These are phyloP conservation scores for Backusella liffmaniae DNA, from an alignment of 192 early-diverging fungal genomes.

Conservation along the genomic window DNA sequence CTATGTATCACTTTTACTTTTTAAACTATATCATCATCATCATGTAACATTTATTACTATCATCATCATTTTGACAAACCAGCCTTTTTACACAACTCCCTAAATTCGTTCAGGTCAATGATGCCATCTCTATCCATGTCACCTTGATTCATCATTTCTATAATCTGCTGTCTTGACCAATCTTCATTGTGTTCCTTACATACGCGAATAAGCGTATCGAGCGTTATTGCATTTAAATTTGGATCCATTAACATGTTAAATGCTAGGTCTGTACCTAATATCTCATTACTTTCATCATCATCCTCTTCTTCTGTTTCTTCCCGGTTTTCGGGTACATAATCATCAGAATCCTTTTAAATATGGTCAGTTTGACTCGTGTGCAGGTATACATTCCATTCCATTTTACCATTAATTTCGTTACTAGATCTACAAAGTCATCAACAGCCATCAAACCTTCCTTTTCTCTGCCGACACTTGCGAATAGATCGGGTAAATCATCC, in stretches of 20 bases:
- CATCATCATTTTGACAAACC: not conserved
- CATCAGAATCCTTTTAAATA: not conserved
- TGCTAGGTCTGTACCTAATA: not conserved
- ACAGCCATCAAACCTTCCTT: not conserved
- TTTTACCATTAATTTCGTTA: conserved; percentile 10
- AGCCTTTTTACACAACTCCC: not conserved
- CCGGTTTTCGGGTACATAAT: not conserved
- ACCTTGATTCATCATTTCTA: conserved; percentile 31
- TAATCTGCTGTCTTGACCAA: conserved; percentile 3
- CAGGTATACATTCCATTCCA: not conserved
- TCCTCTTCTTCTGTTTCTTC: not conserved
- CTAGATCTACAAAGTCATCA: conserved; percentile 3
- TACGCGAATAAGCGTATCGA: not conserved
- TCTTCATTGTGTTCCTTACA: conserved; percentile 1
- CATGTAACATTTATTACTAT: not conserved
- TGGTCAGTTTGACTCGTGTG: not conserved
- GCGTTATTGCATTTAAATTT: not conserved
- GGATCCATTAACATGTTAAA: conserved; percentile 2
- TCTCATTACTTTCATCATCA: not conserved
- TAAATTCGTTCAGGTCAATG: conserved; percentile 37
- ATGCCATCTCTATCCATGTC: conserved; percentile 31
- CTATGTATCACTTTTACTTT: no score
- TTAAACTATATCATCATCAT: no score
- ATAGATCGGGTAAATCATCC: conserved; percentile 8
- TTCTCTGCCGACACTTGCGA: not conserved